Evolutionary conservation across 768 basidiomycete species (phyloP).

Genomic region (Boletus tylopilopsis): DNA sequence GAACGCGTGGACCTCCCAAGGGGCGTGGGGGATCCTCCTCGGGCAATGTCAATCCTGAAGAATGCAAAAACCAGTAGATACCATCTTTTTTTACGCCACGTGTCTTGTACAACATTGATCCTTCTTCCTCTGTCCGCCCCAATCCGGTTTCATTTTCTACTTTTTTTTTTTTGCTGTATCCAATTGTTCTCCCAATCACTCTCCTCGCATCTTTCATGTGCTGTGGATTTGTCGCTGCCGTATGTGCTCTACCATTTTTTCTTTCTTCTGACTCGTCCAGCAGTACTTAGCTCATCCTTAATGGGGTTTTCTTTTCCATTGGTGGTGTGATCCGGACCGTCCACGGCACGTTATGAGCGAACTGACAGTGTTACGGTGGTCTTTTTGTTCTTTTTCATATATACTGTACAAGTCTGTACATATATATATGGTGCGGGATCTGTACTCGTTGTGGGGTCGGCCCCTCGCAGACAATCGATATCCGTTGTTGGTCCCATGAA

Average conservation of each 20-base stretch:
- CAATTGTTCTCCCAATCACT: background rate
- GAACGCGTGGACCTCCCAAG: slow-evolving; percentile 57
- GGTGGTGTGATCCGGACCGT: no score
- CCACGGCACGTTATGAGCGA: no score
- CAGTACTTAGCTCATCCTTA: slow-evolving; percentile 19
- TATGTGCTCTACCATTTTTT: slow-evolving; percentile 7
- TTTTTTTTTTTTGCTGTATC: background rate
- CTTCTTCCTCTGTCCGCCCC: background rate
- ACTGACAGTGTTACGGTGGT: no score
- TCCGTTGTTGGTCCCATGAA: no score
- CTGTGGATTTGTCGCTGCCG: slow-evolving; percentile 10
- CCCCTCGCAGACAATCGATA: no score
- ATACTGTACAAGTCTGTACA: no score
- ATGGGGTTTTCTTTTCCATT: slow-evolving; percentile 14
- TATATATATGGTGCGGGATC: no score
- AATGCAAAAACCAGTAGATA: slow-evolving; percentile 87
- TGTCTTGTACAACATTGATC: slow-evolving; percentile 13
- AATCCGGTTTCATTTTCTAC: background rate
- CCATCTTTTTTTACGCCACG: slow-evolving; percentile 13
- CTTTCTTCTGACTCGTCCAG: slow-evolving; percentile 1
- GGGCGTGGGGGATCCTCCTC: slow-evolving; percentile 43
- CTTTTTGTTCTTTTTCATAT: no score
- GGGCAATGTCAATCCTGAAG: slow-evolving; percentile 59
- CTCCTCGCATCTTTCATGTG: background rate
- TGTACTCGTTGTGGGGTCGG: no score